Conservation (phyloP, 2,329 filamentous ascomycete species). For the Bisporella sp. region DNA sequence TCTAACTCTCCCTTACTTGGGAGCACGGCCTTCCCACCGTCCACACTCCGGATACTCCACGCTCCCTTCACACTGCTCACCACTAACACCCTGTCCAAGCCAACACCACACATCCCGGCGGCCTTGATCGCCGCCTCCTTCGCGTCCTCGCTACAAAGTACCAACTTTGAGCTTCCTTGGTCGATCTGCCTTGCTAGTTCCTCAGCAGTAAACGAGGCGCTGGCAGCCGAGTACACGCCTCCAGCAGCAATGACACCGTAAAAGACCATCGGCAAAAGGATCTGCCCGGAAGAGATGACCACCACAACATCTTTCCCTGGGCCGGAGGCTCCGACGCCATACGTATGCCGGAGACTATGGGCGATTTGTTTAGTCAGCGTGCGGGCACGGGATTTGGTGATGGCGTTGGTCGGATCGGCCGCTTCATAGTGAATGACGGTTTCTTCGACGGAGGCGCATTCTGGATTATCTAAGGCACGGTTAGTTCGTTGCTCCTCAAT, state of each 20-base stretch:
- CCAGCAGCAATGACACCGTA: constrained; percentile 51
- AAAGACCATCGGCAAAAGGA: constrained; percentile 45
- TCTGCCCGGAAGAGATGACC: constrained; percentile 48
- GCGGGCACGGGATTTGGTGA: constrained; percentile 46
- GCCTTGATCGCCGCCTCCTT: constrained; percentile 39
- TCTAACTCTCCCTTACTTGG: constrained; percentile 33
- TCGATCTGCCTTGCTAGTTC: constrained; percentile 44
- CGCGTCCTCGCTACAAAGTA: constrained; percentile 42
- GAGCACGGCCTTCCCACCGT: constrained; percentile 23
- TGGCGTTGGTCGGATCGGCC: constrained; percentile 40
- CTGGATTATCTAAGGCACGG: constrained; percentile 29
- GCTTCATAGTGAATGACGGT: constrained; percentile 51
- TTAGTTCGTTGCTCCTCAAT: background rate
- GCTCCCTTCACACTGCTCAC: background rate
- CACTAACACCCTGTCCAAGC: constrained; percentile 37
- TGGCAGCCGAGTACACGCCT: constrained; percentile 51
- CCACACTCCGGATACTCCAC: constrained; percentile 27
- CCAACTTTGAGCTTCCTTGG: constrained; percentile 33
- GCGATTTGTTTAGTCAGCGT: constrained; percentile 44
- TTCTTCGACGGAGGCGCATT: constrained; percentile 34
- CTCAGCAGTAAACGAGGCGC: constrained; percentile 39
- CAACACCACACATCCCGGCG: constrained; percentile 41
- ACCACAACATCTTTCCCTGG: constrained; percentile 47
- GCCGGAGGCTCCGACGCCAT: constrained; percentile 43
- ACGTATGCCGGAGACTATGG: constrained; percentile 46